Conservation (phyloP, 2,329 filamentous ascomycete genomes). For the Neonectria ditissima region DNA sequence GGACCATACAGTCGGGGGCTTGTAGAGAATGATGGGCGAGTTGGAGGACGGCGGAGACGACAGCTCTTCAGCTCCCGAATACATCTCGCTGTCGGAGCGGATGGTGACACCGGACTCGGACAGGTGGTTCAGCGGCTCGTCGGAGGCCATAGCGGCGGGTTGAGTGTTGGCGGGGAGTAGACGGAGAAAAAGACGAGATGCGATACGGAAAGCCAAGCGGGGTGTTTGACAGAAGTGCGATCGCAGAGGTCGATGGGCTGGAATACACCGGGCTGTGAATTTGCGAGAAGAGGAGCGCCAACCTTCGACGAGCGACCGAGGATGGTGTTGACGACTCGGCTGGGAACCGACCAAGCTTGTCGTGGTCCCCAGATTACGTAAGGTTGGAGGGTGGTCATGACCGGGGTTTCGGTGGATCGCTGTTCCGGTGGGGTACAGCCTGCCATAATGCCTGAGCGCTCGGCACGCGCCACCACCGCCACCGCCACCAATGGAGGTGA, state of each 20-base stretch:
- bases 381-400: constrained; percentile 31
- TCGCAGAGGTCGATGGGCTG: not conserved
- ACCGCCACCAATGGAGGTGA: constrained; percentile 26
- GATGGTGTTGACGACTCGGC: constrained; percentile 40
- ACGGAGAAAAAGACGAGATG: not conserved
- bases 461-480: constrained; percentile 36
- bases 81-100: constrained; percentile 85
- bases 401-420: constrained; percentile 45
- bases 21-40: constrained; percentile 85
- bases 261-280: not conserved
- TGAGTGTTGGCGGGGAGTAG: not conserved
- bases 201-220: not conserved
- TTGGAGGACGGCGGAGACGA: constrained; percentile 72
- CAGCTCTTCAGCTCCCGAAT: constrained; percentile 74
- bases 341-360: constrained; percentile 19
- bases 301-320: constrained; percentile 31
- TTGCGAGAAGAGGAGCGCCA: constrained; percentile 14
- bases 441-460: not conserved
- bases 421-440: constrained; percentile 46
- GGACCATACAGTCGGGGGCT: constrained; percentile 87
- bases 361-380: constrained; percentile 41
- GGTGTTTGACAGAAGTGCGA: not conserved
- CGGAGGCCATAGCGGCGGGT: constrained; percentile 62
- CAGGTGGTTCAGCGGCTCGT: constrained; percentile 65
- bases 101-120: constrained; percentile 81